Percentiles rank a stretch among this genome's conserved stretches.
Conservation (phyloP, 306 rosid species). For the Astragalus membranaceus region DNA sequence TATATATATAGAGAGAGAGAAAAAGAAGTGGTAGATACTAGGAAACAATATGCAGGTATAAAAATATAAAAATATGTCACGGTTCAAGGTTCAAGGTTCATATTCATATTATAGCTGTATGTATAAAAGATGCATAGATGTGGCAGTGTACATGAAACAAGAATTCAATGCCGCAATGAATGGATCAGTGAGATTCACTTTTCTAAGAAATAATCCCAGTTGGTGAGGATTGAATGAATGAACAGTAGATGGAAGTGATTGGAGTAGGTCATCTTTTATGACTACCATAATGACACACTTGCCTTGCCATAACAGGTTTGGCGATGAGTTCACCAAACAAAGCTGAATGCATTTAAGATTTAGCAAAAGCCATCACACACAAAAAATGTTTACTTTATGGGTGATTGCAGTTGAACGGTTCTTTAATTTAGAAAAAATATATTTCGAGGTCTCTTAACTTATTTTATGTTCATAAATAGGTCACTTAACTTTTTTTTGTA, state of each 20-base stretch:
- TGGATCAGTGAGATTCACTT: too few species aligned
- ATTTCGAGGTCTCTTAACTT: too few species aligned
- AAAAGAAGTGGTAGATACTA: too few species aligned
- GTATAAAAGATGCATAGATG: neutral
- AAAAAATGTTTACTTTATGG: neutral
- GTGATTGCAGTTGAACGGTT: too few species aligned
- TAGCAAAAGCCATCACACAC: neutral
- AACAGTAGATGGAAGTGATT: neutral
- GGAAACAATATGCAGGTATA: neutral
- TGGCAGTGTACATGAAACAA: neutral
- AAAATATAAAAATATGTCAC: neutral
- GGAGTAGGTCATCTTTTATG: conserved; percentile 27
- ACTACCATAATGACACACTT: neutral
- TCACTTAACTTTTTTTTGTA: too few species aligned
- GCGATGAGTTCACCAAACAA: neutral
- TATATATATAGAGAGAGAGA: too few species aligned
- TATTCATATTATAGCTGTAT: too few species aligned
- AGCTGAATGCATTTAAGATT: neutral
- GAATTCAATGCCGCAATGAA: neutral
- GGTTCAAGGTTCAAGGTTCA: too few species aligned
- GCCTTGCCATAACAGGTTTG: neutral
- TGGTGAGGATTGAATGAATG: neutral
- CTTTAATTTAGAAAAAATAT: too few species aligned
- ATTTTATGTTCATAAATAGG: too few species aligned
- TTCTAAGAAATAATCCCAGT: too few species aligned